Evolutionary conservation across 805 yeast species (phyloP), one percentile per base, ranked within the genome.

Genomic region (Spencermartinsiella europaea): DNA sequence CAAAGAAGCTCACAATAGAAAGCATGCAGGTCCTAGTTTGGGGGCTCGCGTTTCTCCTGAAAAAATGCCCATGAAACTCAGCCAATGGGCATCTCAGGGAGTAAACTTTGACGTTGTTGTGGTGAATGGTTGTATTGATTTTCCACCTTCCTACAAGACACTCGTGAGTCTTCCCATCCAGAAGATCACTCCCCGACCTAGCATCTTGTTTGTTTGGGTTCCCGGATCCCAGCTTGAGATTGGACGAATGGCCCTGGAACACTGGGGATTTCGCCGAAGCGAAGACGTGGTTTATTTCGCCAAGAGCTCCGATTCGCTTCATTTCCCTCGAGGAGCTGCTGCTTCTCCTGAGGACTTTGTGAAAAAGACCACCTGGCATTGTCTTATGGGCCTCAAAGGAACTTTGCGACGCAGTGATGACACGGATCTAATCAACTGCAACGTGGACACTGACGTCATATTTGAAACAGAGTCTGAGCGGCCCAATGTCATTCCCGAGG

Each of bases 371-470:
- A 80, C 85, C 64, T 90, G 96, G 96, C 97, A 91, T 66, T 90
- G 97, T 59, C 85, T 96, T 85, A 89, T 90, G 96, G 91, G 96
- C 56, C 85, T 90, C 44, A 90, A 95, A 2, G 97, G 97, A 2
- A 90, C 97, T 0, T 91, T 90, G 5, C 73, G 96, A 59, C 75
- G 97, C 57, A 79, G 95, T 1, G 79, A 81, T 0, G 97, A 90
- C 66, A 76, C 77, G 12, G 89, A 86, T 63, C 71, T 90, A 49
- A 89, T 90, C 50, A 95, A 90, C 62, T 91, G 97, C 67, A 90
- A 90, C 60, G 79, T 90, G 34, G 95, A 90, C 59, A 89, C 96
- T 0, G 97, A 90, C 65, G 71, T 90, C 42, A 81, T 81, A 50
- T 75, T 90, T 50, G 95, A 88, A 59, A 70, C 38, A 8, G 27